phyloP scores from a whole-genome alignment of 371 early-diverging fungal genomes.

The Saksenaea vasiformis region DNA sequence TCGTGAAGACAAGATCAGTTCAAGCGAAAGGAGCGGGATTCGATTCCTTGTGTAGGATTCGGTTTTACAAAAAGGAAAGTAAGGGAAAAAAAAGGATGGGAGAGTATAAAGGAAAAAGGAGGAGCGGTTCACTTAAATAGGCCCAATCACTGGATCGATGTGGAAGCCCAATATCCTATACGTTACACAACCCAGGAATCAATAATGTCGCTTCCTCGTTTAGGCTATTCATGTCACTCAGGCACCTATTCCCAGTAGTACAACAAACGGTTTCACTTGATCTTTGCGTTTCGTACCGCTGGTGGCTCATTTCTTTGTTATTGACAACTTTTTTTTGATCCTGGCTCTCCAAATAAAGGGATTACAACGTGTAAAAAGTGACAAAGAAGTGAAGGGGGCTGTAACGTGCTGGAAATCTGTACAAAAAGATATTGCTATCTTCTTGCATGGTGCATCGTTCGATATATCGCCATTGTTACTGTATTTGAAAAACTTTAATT shows the following conservation, averaged over 20 bases:
- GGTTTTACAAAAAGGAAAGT: background rate
- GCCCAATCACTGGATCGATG: background rate
- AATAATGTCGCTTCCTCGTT: slow-evolving; percentile 1
- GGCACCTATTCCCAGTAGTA: background rate
- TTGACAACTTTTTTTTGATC: background rate
- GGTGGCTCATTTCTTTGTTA: background rate
- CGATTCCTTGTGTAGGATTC: background rate
- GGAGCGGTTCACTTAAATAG: background rate
- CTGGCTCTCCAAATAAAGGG: background rate
- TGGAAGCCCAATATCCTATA: background rate
- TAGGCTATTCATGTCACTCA: background rate
- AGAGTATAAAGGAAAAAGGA: background rate
- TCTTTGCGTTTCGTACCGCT: background rate
- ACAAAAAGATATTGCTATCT: background rate
- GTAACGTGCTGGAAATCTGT: background rate
- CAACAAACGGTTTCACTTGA: background rate
- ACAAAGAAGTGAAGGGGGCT: background rate
- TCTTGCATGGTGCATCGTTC: background rate
- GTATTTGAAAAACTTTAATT: background rate
- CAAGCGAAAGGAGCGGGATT: background rate
- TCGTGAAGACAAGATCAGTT: background rate
- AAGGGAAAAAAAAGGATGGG: background rate
- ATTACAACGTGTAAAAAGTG: background rate
- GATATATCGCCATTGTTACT: background rate
- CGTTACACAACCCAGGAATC: slow-evolving; percentile 2